Conservation (phyloP, 2,329 filamentous ascomycete genomes). For the Pyricularia sp. region DNA sequence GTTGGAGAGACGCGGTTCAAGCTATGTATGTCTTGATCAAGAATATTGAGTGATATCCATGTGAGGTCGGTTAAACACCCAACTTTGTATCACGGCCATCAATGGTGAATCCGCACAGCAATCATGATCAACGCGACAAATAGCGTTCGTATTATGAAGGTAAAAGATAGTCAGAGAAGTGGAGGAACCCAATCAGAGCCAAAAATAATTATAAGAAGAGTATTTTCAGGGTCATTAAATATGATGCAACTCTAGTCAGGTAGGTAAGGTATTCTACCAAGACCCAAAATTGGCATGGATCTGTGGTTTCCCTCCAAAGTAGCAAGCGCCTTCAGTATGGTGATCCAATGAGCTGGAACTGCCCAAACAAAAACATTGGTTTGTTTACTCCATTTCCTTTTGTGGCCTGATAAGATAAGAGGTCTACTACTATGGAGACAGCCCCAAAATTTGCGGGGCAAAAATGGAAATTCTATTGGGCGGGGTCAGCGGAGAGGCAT, state of each 20-base stretch:
- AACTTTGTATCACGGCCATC: background rate
- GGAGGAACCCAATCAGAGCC: background rate
- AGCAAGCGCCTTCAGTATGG: background rate
- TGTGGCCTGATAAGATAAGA: constrained; percentile 5
- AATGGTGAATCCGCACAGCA: background rate
- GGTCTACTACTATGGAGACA: background rate
- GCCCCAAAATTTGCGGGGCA: background rate
- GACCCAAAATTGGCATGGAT: background rate
- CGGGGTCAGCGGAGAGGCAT: background rate
- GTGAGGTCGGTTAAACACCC: background rate
- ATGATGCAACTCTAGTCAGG: background rate
- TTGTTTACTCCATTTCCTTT: constrained; percentile 5
- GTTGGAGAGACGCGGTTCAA: background rate
- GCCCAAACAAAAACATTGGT: background rate
- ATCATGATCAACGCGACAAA: background rate
- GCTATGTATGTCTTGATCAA: background rate
- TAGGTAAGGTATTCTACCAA: background rate
- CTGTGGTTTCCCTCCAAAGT: background rate
- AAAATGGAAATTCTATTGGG: background rate
- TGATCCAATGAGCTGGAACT: background rate
- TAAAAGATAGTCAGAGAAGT: background rate
- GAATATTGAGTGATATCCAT: background rate
- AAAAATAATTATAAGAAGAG: background rate
- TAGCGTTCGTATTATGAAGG: background rate
- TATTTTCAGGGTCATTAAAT: background rate